These are phyloP conservation scores for Metschnikowia continentalis DNA, from an alignment of 805 yeast species.

Conservation along the genomic window DNA sequence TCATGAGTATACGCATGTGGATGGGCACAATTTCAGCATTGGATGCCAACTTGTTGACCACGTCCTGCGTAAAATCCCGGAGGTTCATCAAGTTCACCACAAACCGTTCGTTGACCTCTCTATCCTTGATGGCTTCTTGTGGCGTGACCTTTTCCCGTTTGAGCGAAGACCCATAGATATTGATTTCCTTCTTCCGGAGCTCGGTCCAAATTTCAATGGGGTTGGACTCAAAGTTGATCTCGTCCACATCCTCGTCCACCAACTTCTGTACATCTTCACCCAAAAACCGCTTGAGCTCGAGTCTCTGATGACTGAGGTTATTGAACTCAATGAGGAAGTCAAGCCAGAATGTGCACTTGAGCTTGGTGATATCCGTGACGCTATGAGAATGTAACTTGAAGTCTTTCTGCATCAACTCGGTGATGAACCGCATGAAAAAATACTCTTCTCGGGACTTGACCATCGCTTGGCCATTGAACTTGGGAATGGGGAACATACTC, in stretches of 20 bases:
- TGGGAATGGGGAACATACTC: constrained; percentile 29
- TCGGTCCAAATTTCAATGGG: constrained; percentile 56
- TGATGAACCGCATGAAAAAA: constrained; percentile 57
- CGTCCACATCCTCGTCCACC: constrained; percentile 45
- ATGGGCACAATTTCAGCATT: constrained; percentile 36
- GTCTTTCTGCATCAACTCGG: constrained; percentile 41
- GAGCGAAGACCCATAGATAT: constrained; percentile 31
- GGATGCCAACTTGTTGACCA: constrained; percentile 50
- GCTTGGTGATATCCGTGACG: constrained; percentile 38
- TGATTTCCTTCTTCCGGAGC: constrained; percentile 36
- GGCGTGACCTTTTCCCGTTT: constrained; percentile 41
- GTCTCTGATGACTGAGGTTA: constrained; percentile 47
- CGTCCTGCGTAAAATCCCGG: constrained; percentile 64
- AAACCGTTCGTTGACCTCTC: constrained; percentile 65
- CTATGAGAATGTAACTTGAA: constrained; percentile 26
- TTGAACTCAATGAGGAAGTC: constrained; percentile 40
- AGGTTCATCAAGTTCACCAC: constrained; percentile 69
- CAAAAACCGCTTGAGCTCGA: constrained; percentile 36
- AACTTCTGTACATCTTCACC: constrained; percentile 37
- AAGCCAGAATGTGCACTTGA: constrained; percentile 41
- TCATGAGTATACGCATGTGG: constrained; percentile 35
- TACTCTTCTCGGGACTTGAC: constrained; percentile 64
- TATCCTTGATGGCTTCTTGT: constrained; percentile 73
- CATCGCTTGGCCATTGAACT: constrained; percentile 18
- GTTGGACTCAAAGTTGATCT: constrained; percentile 71